phyloP scores from a whole-genome alignment of 441 rosid genomes.

The Theobroma grandiflorum region DNA sequence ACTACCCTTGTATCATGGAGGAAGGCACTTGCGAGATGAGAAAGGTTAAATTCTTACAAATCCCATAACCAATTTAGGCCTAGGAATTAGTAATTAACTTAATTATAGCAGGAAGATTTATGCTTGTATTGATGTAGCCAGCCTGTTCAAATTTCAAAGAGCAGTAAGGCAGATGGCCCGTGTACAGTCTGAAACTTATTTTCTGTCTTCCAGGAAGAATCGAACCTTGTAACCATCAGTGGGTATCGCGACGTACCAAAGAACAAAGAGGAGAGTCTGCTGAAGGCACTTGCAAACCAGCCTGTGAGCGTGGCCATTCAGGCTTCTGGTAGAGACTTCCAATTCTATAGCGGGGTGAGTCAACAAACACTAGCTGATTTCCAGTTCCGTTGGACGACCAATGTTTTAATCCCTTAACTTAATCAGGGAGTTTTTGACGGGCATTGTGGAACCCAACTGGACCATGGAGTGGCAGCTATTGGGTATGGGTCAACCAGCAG shows the following conservation, averaged over 20 bases:
- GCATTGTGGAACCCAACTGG: slow-evolving; percentile 58
- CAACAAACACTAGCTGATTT: no score
- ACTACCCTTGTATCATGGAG: slow-evolving; percentile 72
- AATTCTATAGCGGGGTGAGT: slow-evolving; percentile 66
- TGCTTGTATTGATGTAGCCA: not conserved
- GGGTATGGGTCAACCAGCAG: slow-evolving; percentile 63
- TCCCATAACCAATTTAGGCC: not conserved
- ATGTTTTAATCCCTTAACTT: no score
- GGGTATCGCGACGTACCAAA: slow-evolving; percentile 66
- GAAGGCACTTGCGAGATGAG: slow-evolving; percentile 64
- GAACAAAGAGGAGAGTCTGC: slow-evolving; percentile 57
- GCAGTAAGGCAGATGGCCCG: no score
- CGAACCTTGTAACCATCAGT: slow-evolving; percentile 45
- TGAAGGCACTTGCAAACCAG: slow-evolving; percentile 69
- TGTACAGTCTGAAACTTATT: no score
- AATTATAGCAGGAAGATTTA: not conserved
- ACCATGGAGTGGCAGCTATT: slow-evolving; percentile 72
- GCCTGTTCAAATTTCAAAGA: not conserved
- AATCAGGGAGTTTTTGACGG: slow-evolving; percentile 68
- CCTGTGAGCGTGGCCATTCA: slow-evolving; percentile 73
- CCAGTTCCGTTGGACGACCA: no score
- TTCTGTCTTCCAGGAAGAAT: slow-evolving; percentile 12
- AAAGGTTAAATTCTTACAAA: slow-evolving; percentile 38
- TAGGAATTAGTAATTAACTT: not conserved
- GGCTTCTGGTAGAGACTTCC: slow-evolving; percentile 70